Percentiles rank a stretch among this genome's conserved stretches.
Evolutionary conservation across 2,329 filamentous ascomycete species (phyloP).

Genomic region (Claviceps sp.): DNA sequence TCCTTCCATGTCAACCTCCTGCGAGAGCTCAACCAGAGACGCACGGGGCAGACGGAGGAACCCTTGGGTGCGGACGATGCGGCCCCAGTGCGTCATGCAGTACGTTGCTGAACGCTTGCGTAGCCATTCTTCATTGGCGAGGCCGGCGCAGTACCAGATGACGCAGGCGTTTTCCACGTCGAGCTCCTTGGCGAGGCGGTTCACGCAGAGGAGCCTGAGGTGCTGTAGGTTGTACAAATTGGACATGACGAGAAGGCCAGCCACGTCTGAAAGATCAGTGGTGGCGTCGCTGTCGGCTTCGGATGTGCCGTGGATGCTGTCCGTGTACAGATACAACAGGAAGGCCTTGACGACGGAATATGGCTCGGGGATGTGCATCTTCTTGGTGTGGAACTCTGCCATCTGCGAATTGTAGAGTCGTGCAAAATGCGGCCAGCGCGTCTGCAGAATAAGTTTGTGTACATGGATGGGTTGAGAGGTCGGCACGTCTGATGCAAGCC

Average conservation of each 20-base stretch:
- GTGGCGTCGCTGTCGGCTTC: slow-evolving; percentile 55
- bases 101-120: slow-evolving; percentile 77
- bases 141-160: slow-evolving; percentile 86
- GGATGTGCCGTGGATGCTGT: slow-evolving; percentile 56
- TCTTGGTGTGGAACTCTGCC: slow-evolving; percentile 92
- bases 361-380: slow-evolving; percentile 95
- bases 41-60: slow-evolving; percentile 69
- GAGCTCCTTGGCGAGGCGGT: slow-evolving; percentile 76
- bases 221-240: slow-evolving; percentile 97
- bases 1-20: slow-evolving; percentile 89
- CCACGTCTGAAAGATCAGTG: slow-evolving; percentile 69
- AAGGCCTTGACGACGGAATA: slow-evolving; percentile 92
- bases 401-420: slow-evolving; percentile 88
- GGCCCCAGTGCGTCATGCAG: slow-evolving; percentile 88
- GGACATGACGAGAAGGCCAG: slow-evolving; percentile 89
- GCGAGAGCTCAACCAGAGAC: slow-evolving; percentile 78
- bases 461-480: slow-evolving; percentile 83
- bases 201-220: slow-evolving; percentile 79
- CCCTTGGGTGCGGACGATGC: slow-evolving; percentile 76
- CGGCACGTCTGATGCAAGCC: slow-evolving; percentile 46
- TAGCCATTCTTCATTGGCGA: slow-evolving; percentile 87
- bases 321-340: slow-evolving; percentile 91
- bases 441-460: slow-evolving; percentile 84
- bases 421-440: slow-evolving; percentile 93
- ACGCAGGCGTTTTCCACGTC: slow-evolving; percentile 91